Evolutionary conservation across 2,329 filamentous ascomycete genomes (phyloP).

Genomic region (Fusarium hainanense): DNA sequence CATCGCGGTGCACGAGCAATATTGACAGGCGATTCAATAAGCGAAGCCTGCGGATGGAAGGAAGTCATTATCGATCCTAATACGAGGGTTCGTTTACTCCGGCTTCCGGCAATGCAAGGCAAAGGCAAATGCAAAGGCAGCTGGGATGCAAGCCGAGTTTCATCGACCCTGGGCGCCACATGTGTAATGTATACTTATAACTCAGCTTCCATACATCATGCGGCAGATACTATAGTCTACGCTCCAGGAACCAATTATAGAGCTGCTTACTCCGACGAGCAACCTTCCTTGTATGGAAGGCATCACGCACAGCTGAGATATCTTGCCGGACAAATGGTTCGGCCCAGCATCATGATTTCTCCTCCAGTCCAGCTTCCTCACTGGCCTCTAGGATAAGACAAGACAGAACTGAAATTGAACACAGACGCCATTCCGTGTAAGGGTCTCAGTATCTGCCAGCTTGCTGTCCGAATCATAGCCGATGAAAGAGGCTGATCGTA

Average conservation of each 20-base stretch:
- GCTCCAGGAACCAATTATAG: neutral
- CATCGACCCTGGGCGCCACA: constrained; percentile 34
- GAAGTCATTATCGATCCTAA: constrained; percentile 20
- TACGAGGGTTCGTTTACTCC: constrained; percentile 22
- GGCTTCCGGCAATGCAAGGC: constrained; percentile 24
- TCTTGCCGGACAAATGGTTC: constrained; percentile 1
- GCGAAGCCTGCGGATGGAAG: constrained; percentile 37
- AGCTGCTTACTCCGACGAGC: constrained; percentile 1
- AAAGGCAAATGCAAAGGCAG: constrained; percentile 1
- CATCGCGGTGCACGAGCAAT: constrained; percentile 22
- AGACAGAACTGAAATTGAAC: constrained; percentile 26
- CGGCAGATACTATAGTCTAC: constrained; percentile 8
- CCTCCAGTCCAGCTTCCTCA: neutral
- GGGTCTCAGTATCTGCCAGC: constrained; percentile 39
- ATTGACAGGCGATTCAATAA: constrained; percentile 38
- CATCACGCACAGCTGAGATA: constrained; percentile 4
- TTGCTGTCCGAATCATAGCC: constrained; percentile 37
- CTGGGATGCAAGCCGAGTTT: constrained; percentile 25
- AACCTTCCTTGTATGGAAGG: constrained; percentile 2
- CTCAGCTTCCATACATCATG: neutral
- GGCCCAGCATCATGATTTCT: neutral
- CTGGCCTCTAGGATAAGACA: constrained; percentile 15
- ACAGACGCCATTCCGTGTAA: constrained; percentile 38
- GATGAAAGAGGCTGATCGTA: constrained; percentile 35
- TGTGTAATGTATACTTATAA: constrained; percentile 32